Percentiles rank a stretch among this genome's conserved stretches.
Evolutionary conservation across 169 alveolate genomes (phyloP).

Genomic region (Plasmodium adleri): DNA sequence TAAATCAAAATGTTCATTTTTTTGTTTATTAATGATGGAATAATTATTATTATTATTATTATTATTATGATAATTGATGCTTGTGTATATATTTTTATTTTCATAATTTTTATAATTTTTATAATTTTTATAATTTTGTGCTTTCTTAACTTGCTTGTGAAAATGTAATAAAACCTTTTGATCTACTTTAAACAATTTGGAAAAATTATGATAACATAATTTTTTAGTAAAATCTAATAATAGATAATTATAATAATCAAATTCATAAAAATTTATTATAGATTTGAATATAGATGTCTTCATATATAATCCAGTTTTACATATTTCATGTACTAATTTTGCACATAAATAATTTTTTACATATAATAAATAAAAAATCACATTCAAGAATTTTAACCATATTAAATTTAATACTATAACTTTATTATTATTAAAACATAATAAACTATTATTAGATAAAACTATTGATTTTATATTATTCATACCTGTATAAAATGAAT

Average conservation of each 20-base stretch:
- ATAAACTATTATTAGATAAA: constrained; percentile 4
- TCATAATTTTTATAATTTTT: too few species aligned
- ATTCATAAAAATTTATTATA: constrained; percentile 35
- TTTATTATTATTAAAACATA: constrained; percentile 44
- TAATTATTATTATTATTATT: too few species aligned
- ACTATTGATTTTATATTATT: constrained; percentile 25
- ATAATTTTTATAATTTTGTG: not conserved
- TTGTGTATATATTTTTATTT: too few species aligned
- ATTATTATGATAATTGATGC: not conserved
- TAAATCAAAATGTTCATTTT: constrained; percentile 5
- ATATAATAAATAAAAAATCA: constrained; percentile 30
- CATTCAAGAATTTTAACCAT: constrained; percentile 46
- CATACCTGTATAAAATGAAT: constrained; percentile 63
- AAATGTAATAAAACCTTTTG: constrained; percentile 1
- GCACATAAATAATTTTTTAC: constrained; percentile 33
- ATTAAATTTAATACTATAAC: constrained; percentile 33
- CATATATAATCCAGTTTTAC: constrained; percentile 41
- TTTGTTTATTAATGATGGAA: too few species aligned
- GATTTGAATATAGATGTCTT: constrained; percentile 47
- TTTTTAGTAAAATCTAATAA: constrained; percentile 34
- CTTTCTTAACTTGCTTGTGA: too few species aligned
- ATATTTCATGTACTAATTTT: constrained; percentile 28
- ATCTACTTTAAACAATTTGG: constrained; percentile 16
- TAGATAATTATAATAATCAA: constrained; percentile 48
- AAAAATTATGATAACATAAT: constrained; percentile 13